phyloP scores from a whole-genome alignment of 805 yeast species.

The Wickerhamomyces rabaulensis region DNA sequence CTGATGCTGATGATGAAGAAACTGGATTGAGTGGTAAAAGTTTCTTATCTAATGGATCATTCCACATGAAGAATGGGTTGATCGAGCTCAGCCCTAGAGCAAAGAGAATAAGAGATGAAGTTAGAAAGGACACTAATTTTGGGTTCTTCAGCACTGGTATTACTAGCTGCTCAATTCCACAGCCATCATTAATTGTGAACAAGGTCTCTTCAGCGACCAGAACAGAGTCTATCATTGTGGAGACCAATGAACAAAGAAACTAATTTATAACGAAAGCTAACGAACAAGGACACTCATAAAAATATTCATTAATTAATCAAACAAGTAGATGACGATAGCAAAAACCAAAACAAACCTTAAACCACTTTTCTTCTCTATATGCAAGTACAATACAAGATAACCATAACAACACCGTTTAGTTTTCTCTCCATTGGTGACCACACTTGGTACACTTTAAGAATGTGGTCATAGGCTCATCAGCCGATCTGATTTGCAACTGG shows the following conservation, averaged over 20 bases:
- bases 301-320: background rate
- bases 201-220: background rate
- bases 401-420: slow-evolving; percentile 33
- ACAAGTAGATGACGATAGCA: background rate
- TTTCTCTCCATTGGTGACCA: slow-evolving; percentile 95
- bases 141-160: slow-evolving; percentile 1
- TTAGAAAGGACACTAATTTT: slow-evolving; percentile 1
- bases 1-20: background rate
- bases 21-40: background rate
- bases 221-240: background rate
- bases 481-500: slow-evolving; percentile 94
- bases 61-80: background rate
- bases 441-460: slow-evolving; percentile 93
- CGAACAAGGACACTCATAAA: background rate
- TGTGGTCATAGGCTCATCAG: slow-evolving; percentile 99
- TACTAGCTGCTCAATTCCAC: background rate
- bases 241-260: background rate
- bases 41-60: background rate
- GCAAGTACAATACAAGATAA: background rate
- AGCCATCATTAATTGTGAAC: background rate
- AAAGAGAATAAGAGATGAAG: background rate
- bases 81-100: background rate
- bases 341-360: background rate
- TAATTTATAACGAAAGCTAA: background rate
- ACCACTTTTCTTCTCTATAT: background rate